phyloP scores from a whole-genome alignment of 768 basidiomycete genomes.

The Leccinum arenicola region DNA sequence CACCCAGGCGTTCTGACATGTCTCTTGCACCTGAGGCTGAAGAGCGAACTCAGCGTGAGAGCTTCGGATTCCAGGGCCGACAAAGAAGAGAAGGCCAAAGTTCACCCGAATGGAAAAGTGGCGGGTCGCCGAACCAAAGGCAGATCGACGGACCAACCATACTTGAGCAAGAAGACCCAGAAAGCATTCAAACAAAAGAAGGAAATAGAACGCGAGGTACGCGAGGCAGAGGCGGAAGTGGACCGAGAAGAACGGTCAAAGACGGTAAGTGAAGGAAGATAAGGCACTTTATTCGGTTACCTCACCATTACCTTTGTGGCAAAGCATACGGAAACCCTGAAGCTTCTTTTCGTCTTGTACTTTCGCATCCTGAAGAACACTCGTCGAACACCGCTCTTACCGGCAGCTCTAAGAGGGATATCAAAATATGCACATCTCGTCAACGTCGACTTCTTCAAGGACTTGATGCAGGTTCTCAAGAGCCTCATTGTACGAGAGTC shows the following conservation, averaged over 20 bases:
- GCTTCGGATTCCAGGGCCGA: constrained; percentile 70
- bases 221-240: constrained; percentile 91
- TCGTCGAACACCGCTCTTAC: constrained; percentile 71
- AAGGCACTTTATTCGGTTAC: constrained; percentile 5
- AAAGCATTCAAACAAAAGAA: constrained; percentile 85
- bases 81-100: constrained; percentile 42
- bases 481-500: constrained; percentile 59
- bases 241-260: constrained; percentile 85
- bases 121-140: constrained; percentile 47
- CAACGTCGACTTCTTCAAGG: constrained; percentile 98
- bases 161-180: constrained; percentile 90
- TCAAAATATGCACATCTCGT: constrained; percentile 94
- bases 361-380: constrained; percentile 93
- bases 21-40: constrained; percentile 81
- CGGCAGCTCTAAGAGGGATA: constrained; percentile 87
- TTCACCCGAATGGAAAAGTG: constrained; percentile 37
- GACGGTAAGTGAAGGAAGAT: constrained; percentile 53
- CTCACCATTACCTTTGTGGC: constrained; percentile 24
- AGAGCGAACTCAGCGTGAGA: constrained; percentile 78
- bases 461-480: constrained; percentile 85
- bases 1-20: constrained; percentile 86
- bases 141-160: constrained; percentile 59
- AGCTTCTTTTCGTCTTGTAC: constrained; percentile 94
- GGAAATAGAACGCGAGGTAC: constrained; percentile 88
- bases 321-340: constrained; percentile 97